These are phyloP conservation scores for Vachellia pachyceras DNA, from an alignment of 306 rosid genomes.

Conservation along the genomic window DNA sequence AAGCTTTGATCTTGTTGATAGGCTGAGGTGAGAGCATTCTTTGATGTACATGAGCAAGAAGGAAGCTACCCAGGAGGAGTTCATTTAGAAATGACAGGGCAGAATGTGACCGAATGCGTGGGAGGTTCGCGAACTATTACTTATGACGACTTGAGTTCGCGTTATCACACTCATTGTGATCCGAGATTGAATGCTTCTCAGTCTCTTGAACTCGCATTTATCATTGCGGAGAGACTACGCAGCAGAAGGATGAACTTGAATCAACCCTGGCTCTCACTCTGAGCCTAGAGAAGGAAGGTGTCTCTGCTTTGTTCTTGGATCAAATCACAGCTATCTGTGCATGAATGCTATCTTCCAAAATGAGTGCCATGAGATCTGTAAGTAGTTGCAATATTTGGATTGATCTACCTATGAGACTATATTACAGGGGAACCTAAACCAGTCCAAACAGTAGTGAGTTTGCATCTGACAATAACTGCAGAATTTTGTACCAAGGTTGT, in stretches of 20 bases:
- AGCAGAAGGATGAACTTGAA: constrained; percentile 52
- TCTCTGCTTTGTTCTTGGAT: constrained; percentile 9
- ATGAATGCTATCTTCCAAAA: neutral
- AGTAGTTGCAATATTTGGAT: neutral
- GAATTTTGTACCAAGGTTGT: neutral
- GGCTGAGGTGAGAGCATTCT: constrained; percentile 67
- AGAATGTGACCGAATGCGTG: constrained; percentile 62
- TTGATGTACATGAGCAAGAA: constrained; percentile 62
- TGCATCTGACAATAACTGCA: neutral
- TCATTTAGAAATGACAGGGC: constrained; percentile 62
- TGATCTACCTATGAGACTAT: neutral
- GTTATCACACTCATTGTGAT: constrained; percentile 65
- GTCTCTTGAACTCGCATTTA: constrained; percentile 61
- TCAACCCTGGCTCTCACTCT: constrained; percentile 19
- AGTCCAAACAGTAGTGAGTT: neutral
- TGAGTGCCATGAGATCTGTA: neutral
- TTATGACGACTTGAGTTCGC: constrained; percentile 61
- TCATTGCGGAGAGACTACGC: constrained; percentile 53
- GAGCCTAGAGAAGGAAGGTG: constrained; percentile 22
- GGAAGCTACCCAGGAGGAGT: constrained; percentile 64
- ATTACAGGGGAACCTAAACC: constrained; percentile 7
- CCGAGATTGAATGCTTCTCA: constrained; percentile 64
- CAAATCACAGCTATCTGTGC: neutral
- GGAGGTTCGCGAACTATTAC: constrained; percentile 60
- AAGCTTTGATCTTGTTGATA: constrained; percentile 31